Percentiles rank a stretch among this genome's conserved stretches.
Conservation (phyloP, 148 eudicot species). For the Nepenthes gracilis region DNA sequence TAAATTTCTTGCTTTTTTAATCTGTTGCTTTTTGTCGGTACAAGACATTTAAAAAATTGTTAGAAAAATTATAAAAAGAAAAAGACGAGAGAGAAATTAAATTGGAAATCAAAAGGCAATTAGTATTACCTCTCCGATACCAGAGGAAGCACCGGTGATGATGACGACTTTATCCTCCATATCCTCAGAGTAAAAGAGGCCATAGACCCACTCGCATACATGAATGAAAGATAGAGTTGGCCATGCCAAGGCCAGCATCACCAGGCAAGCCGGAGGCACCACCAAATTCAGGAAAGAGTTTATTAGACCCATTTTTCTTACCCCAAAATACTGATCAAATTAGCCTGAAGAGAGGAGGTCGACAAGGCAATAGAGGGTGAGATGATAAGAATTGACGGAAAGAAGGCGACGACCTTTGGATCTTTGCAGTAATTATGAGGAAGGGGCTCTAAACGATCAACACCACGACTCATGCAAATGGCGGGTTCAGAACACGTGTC, state of each 20-base stretch:
- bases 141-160: slow-evolving; percentile 90
- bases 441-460: no score
- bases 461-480: no score
- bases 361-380: no score
- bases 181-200: slow-evolving; percentile 21
- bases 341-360: no score
- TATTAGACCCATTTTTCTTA: slow-evolving; percentile 45
- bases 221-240: slow-evolving; percentile 61
- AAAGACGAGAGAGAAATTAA: background rate
- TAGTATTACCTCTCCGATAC: slow-evolving; percentile 62
- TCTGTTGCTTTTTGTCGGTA: no score
- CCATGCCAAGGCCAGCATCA: slow-evolving; percentile 84
- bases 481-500: no score
- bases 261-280: slow-evolving; percentile 83
- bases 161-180: slow-evolving; percentile 73
- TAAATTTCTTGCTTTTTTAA: no score
- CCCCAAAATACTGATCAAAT: background rate
- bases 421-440: no score
- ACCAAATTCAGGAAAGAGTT: slow-evolving; percentile 48
- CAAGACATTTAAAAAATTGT: no score
- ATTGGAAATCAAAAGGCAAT: background rate
- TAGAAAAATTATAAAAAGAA: background rate
- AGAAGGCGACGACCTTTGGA: no score
- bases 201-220: slow-evolving; percentile 63
- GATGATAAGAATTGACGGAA: no score